These are phyloP conservation scores for Magnaporthales sp. DNA, from an alignment of 2,329 filamentous ascomycete species.

Conservation along the genomic window DNA sequence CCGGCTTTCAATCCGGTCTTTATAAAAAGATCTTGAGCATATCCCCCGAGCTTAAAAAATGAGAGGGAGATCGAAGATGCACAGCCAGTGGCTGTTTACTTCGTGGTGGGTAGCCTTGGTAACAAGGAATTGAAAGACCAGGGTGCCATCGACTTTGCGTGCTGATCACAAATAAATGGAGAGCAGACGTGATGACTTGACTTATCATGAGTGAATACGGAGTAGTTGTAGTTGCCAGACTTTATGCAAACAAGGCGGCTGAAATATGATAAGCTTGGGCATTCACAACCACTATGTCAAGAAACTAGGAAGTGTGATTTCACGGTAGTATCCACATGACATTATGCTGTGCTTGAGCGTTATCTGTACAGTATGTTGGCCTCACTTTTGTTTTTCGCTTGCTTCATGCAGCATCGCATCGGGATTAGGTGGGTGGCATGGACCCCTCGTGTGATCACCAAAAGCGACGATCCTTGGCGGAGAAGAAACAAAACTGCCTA, in stretches of 20 bases:
- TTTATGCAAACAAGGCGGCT: not conserved
- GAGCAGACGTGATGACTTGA: not conserved
- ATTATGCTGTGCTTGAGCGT: no score
- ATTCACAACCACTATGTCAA: no score
- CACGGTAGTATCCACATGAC: no score
- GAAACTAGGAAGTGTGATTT: no score
- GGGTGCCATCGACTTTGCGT: not conserved
- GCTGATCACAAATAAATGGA: not conserved
- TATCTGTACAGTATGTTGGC: not conserved
- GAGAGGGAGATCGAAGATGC: not conserved
- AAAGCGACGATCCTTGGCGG: not conserved
- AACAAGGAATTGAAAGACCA: not conserved
- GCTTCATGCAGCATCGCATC: not conserved
- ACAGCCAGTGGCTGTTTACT: not conserved
- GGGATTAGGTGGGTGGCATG: not conserved
- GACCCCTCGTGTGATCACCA: not conserved
- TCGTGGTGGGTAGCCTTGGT: not conserved
- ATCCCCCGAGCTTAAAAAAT: not conserved
- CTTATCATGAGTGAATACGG: not conserved
- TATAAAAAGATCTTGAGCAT: not conserved
- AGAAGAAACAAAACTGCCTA: not conserved
- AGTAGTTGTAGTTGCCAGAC: no score
- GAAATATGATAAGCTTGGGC: no score
- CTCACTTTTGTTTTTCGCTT: not conserved
- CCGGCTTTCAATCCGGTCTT: not conserved